phyloP scores from a whole-genome alignment of 2,329 filamentous ascomycete species.

The Cadophora malorum region DNA sequence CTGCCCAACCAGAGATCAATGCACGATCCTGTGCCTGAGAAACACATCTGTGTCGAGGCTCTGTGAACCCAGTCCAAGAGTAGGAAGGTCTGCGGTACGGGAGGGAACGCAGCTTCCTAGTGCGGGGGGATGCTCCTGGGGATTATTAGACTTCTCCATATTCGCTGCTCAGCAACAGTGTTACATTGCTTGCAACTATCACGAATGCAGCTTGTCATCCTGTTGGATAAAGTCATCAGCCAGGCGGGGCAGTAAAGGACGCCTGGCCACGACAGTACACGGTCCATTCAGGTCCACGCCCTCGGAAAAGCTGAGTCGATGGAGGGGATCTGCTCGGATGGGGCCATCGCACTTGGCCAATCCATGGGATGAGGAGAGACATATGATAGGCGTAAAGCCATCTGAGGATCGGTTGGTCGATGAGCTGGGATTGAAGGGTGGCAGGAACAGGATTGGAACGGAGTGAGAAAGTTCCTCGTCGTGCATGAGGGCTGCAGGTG shows the following conservation, averaged over 20 bases:
- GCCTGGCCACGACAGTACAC: not conserved
- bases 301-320: not conserved
- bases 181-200: not conserved
- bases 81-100: slow-evolving; percentile 5
- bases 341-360: not conserved
- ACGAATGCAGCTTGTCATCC: not conserved
- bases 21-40: slow-evolving; percentile 2
- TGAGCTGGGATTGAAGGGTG: not conserved
- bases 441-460: slow-evolving; percentile 1
- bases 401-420: not conserved
- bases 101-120: not conserved
- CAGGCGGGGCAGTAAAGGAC: not conserved
- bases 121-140: not conserved
- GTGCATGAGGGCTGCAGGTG: not conserved
- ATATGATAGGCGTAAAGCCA: slow-evolving; percentile 3
- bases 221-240: not conserved
- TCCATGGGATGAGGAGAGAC: not conserved
- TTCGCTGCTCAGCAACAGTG: not conserved
- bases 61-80: not conserved
- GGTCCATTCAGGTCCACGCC: not conserved
- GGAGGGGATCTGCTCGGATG: not conserved
- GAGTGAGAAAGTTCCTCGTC: not conserved
- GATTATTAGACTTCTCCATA: not conserved
- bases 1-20: not conserved
- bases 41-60: not conserved